Conservation (phyloP, 148 eudicot species). For the Nepenthes mirabilis region DNA sequence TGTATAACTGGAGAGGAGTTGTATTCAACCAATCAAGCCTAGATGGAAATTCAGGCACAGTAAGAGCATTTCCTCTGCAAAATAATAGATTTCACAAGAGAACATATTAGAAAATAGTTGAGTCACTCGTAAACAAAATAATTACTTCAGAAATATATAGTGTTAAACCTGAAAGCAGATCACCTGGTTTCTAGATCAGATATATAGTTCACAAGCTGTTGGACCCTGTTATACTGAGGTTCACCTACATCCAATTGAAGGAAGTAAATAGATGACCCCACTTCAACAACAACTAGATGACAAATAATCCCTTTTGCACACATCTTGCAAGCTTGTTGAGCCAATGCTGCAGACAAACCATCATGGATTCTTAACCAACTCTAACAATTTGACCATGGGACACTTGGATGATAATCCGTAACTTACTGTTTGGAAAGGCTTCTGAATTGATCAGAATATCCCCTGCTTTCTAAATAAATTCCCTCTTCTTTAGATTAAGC, state of each 20-base stretch:
- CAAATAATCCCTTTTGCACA: too few species aligned
- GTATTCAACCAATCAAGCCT: constrained; percentile 91
- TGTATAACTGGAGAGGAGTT: constrained; percentile 75
- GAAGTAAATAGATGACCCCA: background rate
- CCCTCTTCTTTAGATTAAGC: too few species aligned
- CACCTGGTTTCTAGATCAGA: constrained; percentile 70
- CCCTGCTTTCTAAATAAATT: too few species aligned
- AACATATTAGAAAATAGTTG: background rate
- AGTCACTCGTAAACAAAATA: background rate
- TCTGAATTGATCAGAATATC: too few species aligned
- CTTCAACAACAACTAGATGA: background rate
- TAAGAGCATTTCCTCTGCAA: constrained; percentile 51
- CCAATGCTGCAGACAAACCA: too few species aligned
- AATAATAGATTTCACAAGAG: background rate
- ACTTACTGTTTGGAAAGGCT: too few species aligned
- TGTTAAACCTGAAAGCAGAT: background rate
- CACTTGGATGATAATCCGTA: too few species aligned
- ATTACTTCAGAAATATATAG: too few species aligned
- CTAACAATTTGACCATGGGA: too few species aligned
- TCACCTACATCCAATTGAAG: constrained; percentile 27
- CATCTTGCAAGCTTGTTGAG: too few species aligned
- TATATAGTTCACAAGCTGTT: constrained; percentile 68
- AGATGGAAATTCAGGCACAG: constrained; percentile 88
- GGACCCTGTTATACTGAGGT: constrained; percentile 46
- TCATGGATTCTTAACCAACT: too few species aligned